Percentiles rank a stretch among this genome's conserved stretches.
Conservation (phyloP, 306 rosid genomes). For the barrel medic (Medicago truncatula) region MtrunA17r5.0-ANR NC_053045.1:42501001-42501500, state of each 20-base stretch:
- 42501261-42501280: slow-evolving; percentile 6
- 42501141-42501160: not conserved
- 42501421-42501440: slow-evolving; percentile 45
- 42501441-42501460: slow-evolving; percentile 35
- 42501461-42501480: slow-evolving; percentile 34
- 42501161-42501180: not conserved
- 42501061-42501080: no score
- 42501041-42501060: no score
- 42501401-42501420: slow-evolving; percentile 14
- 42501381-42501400: not conserved
- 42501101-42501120: not conserved
- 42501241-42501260: not conserved
- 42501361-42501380: slow-evolving; percentile 19
- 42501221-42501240: not conserved
- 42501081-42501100: no score
- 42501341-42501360: slow-evolving; percentile 26
- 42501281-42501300: not conserved
- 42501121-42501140: not conserved
- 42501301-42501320: slow-evolving; percentile 6
- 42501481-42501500: slow-evolving; percentile 43
- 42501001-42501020: no score
- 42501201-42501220: not conserved
- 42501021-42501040: no score
- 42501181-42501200: no score
- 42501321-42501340: slow-evolving; percentile 19